Conservation (phyloP, 2,329 filamentous ascomycete genomes). For the Didymella exigua region DNA sequence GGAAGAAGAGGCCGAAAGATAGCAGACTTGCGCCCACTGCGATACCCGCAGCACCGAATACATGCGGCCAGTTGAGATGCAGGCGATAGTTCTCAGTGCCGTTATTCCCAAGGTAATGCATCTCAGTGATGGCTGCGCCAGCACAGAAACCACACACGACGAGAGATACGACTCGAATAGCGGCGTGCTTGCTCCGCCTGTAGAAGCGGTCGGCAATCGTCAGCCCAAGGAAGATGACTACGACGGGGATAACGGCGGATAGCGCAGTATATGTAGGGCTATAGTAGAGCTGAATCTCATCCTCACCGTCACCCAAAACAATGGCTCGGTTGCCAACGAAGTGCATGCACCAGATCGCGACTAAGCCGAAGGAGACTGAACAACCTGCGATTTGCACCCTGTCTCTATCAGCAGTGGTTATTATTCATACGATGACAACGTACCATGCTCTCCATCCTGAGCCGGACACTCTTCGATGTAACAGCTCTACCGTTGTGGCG, state of each 20-base stretch:
- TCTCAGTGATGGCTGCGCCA: slow-evolving; percentile 77
- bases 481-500: slow-evolving; percentile 78
- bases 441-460: slow-evolving; percentile 42
- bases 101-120: slow-evolving; percentile 88
- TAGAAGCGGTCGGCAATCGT: slow-evolving; percentile 62
- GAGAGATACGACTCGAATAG: slow-evolving; percentile 41
- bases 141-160: slow-evolving; percentile 69
- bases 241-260: slow-evolving; percentile 79
- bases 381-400: slow-evolving; percentile 52
- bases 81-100: slow-evolving; percentile 79
- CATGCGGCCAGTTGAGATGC: slow-evolving; percentile 62
- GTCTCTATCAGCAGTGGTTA: slow-evolving; percentile 6
- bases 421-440: slow-evolving; percentile 33
- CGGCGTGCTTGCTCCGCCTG: slow-evolving; percentile 33
- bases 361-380: slow-evolving; percentile 53
- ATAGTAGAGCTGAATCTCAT: slow-evolving; percentile 73
- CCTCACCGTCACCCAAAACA: slow-evolving; percentile 65
- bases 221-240: slow-evolving; percentile 76
- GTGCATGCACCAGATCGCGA: slow-evolving; percentile 67
- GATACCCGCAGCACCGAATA: slow-evolving; percentile 73
- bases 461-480: slow-evolving; percentile 74
- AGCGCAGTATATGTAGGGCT: slow-evolving; percentile 72
- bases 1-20: slow-evolving; percentile 77
- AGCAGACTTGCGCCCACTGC: slow-evolving; percentile 73
- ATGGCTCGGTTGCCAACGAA: slow-evolving; percentile 84